Percentiles rank a stretch among this genome's conserved stretches.
These are phyloP conservation scores for Plenodomus tracheiphilus DNA, from an alignment of 2,329 filamentous ascomycete species.

Conservation along the genomic window DNA sequence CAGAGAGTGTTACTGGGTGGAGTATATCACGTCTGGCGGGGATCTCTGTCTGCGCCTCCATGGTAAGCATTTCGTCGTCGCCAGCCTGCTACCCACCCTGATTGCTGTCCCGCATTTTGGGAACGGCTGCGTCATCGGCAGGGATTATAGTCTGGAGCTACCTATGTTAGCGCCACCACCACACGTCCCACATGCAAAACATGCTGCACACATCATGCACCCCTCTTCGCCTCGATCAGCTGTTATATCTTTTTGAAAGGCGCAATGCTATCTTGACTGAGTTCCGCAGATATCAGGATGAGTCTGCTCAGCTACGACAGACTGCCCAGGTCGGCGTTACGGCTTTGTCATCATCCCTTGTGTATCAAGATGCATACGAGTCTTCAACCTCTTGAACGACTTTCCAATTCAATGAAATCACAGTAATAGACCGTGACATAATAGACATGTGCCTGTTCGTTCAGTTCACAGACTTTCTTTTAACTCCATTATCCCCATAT, in stretches of 20 bases:
- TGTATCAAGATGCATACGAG: too few relatives aligned
- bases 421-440: too few relatives aligned
- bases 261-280: not conserved
- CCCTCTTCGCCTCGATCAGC: not conserved
- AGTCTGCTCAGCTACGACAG: too few relatives aligned
- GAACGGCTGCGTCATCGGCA: constrained; percentile 34
- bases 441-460: too few relatives aligned
- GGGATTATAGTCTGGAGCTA: constrained; percentile 15
- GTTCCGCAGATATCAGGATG: too few relatives aligned
- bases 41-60: constrained; percentile 19
- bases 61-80: constrained; percentile 27
- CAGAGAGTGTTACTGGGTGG: constrained; percentile 1
- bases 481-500: too few relatives aligned
- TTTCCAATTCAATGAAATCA: too few relatives aligned
- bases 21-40: constrained; percentile 6
- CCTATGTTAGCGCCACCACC: constrained; percentile 18
- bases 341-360: too few relatives aligned
- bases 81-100: constrained; percentile 11
- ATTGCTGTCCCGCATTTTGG: constrained; percentile 20
- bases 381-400: too few relatives aligned
- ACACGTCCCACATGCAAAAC: not conserved
- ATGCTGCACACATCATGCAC: not conserved
- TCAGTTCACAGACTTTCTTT: too few relatives aligned
- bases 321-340: too few relatives aligned
- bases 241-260: not conserved